These are phyloP conservation scores for Botrytis squamosa DNA, from an alignment of 2,329 filamentous ascomycete species.

Conservation along the genomic window DNA sequence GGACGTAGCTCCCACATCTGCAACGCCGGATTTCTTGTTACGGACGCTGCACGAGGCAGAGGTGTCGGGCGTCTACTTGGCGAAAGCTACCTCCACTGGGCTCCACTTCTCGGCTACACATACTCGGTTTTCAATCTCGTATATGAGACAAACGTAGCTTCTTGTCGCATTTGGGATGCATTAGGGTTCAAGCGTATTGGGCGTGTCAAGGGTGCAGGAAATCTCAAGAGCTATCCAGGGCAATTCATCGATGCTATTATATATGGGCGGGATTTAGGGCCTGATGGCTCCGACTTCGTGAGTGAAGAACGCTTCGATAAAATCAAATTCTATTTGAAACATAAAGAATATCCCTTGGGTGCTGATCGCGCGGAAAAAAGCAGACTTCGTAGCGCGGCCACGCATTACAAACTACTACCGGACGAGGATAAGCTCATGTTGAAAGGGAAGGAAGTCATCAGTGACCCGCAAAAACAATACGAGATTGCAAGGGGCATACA, in stretches of 20 bases:
- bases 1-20: constrained; percentile 73
- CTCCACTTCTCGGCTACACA: constrained; percentile 61
- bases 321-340: constrained; percentile 95
- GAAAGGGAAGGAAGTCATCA: constrained; percentile 96
- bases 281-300: constrained; percentile 76
- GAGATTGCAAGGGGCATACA: constrained; percentile 82
- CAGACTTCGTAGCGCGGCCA: constrained; percentile 86
- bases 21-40: constrained; percentile 61
- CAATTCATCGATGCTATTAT: constrained; percentile 59
- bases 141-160: constrained; percentile 72
- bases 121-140: constrained; percentile 76
- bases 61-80: constrained; percentile 57
- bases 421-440: constrained; percentile 78
- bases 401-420: constrained; percentile 80
- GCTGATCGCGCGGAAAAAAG: constrained; percentile 95
- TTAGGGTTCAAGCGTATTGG: constrained; percentile 73
- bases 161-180: constrained; percentile 71
- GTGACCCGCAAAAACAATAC: constrained; percentile 84
- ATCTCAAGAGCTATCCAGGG: constrained; percentile 50
- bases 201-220: constrained; percentile 56
- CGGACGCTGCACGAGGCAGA: constrained; percentile 53
- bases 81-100: constrained; percentile 57
- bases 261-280: constrained; percentile 56
- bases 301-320: constrained; percentile 98
- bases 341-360: constrained; percentile 87